Base-by-base conservation (phyloP, 441 rosid species). In the Euphorbia schlechtendalii region DNA sequence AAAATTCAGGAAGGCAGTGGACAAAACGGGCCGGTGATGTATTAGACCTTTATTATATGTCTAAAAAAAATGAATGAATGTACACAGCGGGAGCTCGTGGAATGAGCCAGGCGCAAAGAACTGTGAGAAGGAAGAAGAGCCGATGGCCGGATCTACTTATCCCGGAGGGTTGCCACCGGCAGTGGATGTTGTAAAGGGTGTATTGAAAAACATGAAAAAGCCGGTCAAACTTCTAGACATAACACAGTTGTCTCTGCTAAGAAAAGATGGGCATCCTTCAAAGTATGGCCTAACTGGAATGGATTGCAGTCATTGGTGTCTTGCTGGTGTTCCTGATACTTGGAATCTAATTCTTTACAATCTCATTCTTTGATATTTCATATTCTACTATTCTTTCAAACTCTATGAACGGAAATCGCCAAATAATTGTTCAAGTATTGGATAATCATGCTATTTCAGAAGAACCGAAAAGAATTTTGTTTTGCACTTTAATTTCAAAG, bases 251-350 rank as follows among this genome's bases (percentile, higher is more conserved):
- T 86, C 97, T 0, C 53, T 84, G 76, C 82, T 92, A 6, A 84
- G 96, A 0, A 92, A 84, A 76, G 98, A 92, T 67, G 97, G 86
- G 0, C 98, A 92, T 68, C 98, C 98, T 65, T 92, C 98, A 0
- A 59, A 62, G 3, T 92, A 85, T 38, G 96, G 96, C 15, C 61
- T 86, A 0, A 72, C 77, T 1, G 90, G 93, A 0, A 70, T 75
- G 79, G 98, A 92, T 57, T 92, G 98, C 79, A 92, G 89, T 77
- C 98, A 90, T 22, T 92, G 98, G 98, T 92, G 97, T 71, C 82
- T 92, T 60, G 69, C 88, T 1, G 97, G 98, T 18, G 97, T 90
- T 72, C 98, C 98, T 2, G 98, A 92, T 70, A 81, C 94, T 67
- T 88, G 98, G 98, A 92, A 90, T 67, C 78, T 76, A 58, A 81